Conservation (phyloP, 768 basidiomycete genomes). For the Myochromella boudieri region DNA sequence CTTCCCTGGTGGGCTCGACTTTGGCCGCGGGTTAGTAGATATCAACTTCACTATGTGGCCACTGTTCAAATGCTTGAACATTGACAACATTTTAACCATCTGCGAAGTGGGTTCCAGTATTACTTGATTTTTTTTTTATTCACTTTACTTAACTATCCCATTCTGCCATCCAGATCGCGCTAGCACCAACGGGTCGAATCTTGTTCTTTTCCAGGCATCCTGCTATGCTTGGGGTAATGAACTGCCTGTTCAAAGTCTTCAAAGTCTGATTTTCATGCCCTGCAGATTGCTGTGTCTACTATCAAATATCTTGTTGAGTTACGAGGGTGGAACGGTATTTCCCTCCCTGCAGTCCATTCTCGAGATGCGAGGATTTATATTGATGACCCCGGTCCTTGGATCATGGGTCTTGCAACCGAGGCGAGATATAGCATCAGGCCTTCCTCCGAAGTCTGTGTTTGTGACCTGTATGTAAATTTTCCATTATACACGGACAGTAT, state of each 20-base stretch:
- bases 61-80: slow-evolving; percentile 86
- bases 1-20: slow-evolving; percentile 92
- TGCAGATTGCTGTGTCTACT: slow-evolving; percentile 82
- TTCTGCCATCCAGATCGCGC: slow-evolving; percentile 64
- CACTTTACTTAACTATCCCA: slow-evolving; percentile 60
- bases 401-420: slow-evolving; percentile 87
- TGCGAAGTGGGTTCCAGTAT: slow-evolving; percentile 80
- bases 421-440: slow-evolving; percentile 76
- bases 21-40: slow-evolving; percentile 86
- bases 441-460: slow-evolving; percentile 80
- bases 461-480: slow-evolving; percentile 67
- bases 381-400: slow-evolving; percentile 97
- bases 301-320: slow-evolving; percentile 91
- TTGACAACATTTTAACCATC: slow-evolving; percentile 91
- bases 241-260: neutral
- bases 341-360: slow-evolving; percentile 78
- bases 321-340: slow-evolving; percentile 90
- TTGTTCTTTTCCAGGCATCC: slow-evolving; percentile 89
- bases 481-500: neutral
- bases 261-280: slow-evolving; percentile 8
- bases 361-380: slow-evolving; percentile 92
- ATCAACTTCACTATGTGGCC: slow-evolving; percentile 99
- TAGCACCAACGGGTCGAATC: slow-evolving; percentile 84
- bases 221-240: slow-evolving; percentile 79
- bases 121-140: neutral